Conservation (phyloP, 2,329 filamentous ascomycete species). For the Fusarium sp. region DNA sequence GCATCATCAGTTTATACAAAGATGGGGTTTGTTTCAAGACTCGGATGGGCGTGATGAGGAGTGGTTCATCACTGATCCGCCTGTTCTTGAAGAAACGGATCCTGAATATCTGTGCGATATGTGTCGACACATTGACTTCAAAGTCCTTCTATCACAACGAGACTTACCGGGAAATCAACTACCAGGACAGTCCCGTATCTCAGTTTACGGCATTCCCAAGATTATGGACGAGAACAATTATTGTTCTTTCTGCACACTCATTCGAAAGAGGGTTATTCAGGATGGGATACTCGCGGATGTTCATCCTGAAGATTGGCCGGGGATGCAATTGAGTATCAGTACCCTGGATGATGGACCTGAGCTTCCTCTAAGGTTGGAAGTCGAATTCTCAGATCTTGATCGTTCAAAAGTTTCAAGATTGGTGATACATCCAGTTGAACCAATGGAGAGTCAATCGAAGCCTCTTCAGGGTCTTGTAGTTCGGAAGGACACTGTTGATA, state of each 20-base stretch:
- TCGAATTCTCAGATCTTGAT: neutral
- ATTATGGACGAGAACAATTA: neutral
- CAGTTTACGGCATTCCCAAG: neutral
- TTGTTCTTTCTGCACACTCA: constrained; percentile 7
- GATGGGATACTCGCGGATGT: neutral
- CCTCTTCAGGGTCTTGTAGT: constrained; percentile 5
- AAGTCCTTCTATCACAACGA: neutral
- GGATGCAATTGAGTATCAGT: neutral
- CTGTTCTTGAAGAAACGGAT: neutral
- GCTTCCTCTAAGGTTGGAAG: constrained; percentile 1
- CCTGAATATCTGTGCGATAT: constrained; percentile 13
- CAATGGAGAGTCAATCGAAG: neutral
- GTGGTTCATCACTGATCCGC: constrained; percentile 9
- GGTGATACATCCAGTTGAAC: neutral
- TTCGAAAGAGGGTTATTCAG: neutral
- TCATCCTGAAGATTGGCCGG: neutral
- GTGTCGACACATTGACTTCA: constrained; percentile 20
- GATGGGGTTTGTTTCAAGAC: constrained; percentile 14
- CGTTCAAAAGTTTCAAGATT: neutral
- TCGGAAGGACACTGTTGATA: neutral
- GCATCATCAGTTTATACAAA: constrained; percentile 12
- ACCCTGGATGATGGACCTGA: neutral
- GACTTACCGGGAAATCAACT: constrained; percentile 11
- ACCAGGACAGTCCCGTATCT: constrained; percentile 6
- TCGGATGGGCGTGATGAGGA: constrained; percentile 12